Base-by-base conservation (phyloP, 176 grass and related monocot species). In the Cenchrus purpureus region DNA sequence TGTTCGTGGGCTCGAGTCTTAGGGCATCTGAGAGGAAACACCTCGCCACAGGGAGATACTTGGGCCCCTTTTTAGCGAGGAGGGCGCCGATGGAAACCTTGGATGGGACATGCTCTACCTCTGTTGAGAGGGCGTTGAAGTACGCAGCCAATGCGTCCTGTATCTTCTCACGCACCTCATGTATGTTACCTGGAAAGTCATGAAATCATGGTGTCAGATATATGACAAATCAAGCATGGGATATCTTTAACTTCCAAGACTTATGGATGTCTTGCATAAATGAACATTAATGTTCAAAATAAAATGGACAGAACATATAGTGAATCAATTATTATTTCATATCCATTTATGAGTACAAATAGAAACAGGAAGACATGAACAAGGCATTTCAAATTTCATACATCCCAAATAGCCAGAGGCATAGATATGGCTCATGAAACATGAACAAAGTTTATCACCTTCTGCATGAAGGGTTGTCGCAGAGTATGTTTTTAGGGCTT, bases 1-100 rank as follows among this genome's bases (percentile, higher is more conserved):
- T 61, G 67, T 96, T 99, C 7, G 92, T 99, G 1, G 97, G 94
- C 46, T 96, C 88, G 3, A 94, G 91, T 67, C 88, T 92, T 71
- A 99, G 88, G 53, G 91, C 97, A 10, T 94, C 94, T 1, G 94
- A 99, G 53, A 99, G 94, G 73, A 96, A 96, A 83, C 94, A 94
- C 45, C 93, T 91, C 2, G 97, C 90, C 31, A 89, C 88, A 0
- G 94, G 97, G 37, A 94, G 86, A 83, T 83, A 94, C 87, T 96
- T 99, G 25, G 88, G 76, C 12, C 88, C 93, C 50, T 87, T 89
- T 51, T 94, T 92, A 13, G 70, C 86, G 8, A 99, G 86, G 59
- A 99, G 86, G 49, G 91, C 86, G 8, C 93, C 97, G 1, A 99
- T 79, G 7, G 91, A 92, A 20, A 96, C 90, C 84, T 94, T 99